phyloP scores from a whole-genome alignment of 495 filamentous ascomycete species.

The Hypoxylon trugodes region DNA sequence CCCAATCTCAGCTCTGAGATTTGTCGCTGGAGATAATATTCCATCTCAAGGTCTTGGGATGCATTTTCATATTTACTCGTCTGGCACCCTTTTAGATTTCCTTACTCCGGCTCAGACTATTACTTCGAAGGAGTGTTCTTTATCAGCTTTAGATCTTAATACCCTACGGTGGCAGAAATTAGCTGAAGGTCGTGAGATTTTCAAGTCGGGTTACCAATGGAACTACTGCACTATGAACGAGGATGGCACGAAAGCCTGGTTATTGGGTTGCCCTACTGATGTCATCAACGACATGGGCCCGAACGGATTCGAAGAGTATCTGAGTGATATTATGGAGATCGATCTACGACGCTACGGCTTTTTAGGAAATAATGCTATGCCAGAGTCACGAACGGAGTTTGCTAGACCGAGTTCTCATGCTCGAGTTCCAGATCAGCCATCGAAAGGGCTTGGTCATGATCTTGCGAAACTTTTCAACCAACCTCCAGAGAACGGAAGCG shows the following conservation, averaged over 20 bases:
- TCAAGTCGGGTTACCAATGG: constrained; percentile 88
- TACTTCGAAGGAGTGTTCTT: constrained; percentile 80
- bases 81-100: constrained; percentile 90
- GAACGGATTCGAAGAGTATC: constrained; percentile 78
- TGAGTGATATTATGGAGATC: constrained; percentile 92
- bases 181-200: constrained; percentile 91
- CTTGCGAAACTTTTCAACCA: constrained; percentile 86
- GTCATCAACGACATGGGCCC: constrained; percentile 59
- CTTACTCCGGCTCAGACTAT: constrained; percentile 91
- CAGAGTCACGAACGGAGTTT: constrained; percentile 66
- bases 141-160: constrained; percentile 86
- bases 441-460: constrained; percentile 79
- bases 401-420: constrained; percentile 57
- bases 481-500: constrained; percentile 77
- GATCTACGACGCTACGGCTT: constrained; percentile 86
- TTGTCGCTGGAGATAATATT: constrained; percentile 86
- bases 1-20: constrained; percentile 87
- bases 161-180: constrained; percentile 91
- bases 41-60: constrained; percentile 87
- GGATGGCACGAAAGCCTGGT: constrained; percentile 92
- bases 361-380: constrained; percentile 76
- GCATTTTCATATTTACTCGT: constrained; percentile 95
- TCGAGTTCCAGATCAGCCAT: constrained; percentile 55
- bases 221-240: constrained; percentile 96
- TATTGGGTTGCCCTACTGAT: constrained; percentile 89